Evolutionary conservation across 2,329 filamentous ascomycete genomes (phyloP).

Genomic region (Fulvia fulva): DNA sequence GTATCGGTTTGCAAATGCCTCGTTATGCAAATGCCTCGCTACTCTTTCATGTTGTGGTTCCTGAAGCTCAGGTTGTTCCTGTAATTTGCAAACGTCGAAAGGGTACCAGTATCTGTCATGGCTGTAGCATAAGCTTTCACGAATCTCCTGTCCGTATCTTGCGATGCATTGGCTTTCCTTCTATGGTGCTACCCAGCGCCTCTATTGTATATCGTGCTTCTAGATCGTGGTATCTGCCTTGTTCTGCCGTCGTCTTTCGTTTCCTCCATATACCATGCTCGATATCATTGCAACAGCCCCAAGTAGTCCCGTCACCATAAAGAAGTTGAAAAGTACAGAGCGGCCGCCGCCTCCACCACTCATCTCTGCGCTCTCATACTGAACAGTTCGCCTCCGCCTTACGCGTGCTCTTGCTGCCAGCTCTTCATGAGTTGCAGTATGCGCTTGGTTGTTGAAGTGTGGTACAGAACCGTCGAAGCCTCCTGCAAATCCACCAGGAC

Average conservation of each 20-base stretch:
- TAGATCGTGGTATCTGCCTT: background rate
- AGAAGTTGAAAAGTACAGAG: constrained; percentile 30
- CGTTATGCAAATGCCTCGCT: no score
- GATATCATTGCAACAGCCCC: constrained; percentile 20
- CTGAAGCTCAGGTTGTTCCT: no score
- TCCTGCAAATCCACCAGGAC: constrained; percentile 55
- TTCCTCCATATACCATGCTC: background rate
- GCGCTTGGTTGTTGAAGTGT: constrained; percentile 73
- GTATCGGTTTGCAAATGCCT: background rate
- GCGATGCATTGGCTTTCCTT: background rate
- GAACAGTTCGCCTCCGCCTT: constrained; percentile 18
- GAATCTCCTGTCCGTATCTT: background rate
- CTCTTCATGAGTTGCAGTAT: constrained; percentile 68
- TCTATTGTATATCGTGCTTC: background rate
- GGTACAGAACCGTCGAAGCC: constrained; percentile 56
- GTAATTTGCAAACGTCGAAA: background rate
- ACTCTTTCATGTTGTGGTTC: background rate
- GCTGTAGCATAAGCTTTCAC: background rate
- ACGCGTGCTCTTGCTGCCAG: constrained; percentile 37
- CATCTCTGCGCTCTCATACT: constrained; percentile 18
- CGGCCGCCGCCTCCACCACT: constrained; percentile 16
- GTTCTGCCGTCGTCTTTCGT: background rate
- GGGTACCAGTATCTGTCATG: background rate
- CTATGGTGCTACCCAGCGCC: background rate
- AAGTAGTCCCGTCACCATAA: constrained; percentile 32